phyloP scores from a whole-genome alignment of 495 filamentous ascomycete genomes.

The Penicillium antarcticum region DNA sequence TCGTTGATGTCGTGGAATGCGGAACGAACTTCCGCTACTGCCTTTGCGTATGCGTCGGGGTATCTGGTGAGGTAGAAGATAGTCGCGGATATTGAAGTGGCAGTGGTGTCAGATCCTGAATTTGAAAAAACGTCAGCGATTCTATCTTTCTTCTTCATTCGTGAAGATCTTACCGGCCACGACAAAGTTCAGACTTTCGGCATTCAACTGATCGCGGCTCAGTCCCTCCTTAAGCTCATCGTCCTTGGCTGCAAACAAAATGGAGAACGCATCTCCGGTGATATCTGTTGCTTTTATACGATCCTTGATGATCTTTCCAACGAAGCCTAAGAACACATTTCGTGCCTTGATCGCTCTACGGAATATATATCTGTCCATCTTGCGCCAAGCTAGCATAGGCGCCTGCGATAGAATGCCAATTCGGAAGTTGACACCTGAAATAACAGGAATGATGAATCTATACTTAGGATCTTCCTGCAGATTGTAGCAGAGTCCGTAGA shows the following conservation, averaged over 20 bases:
- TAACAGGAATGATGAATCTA: constrained; percentile 12
- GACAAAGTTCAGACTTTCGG: constrained; percentile 51
- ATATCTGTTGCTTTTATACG: constrained; percentile 13
- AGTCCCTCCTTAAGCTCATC: constrained; percentile 57
- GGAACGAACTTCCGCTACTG: constrained; percentile 38
- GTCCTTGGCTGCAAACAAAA: constrained; percentile 57
- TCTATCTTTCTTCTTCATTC: too few relatives aligned
- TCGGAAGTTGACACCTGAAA: constrained; percentile 15
- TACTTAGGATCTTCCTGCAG: constrained; percentile 2
- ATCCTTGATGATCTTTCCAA: constrained; percentile 49
- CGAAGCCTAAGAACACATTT: constrained; percentile 15
- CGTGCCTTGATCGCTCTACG: constrained; percentile 3
- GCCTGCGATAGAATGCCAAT: background rate
- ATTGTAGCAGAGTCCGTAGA: constrained; percentile 12
- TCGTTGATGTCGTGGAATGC: constrained; percentile 36
- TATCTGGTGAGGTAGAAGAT: constrained; percentile 52
- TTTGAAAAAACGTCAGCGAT: too few relatives aligned
- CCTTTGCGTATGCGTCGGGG: constrained; percentile 23
- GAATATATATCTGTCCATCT: constrained; percentile 2
- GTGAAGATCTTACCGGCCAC: constrained; percentile 22
- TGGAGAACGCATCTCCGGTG: constrained; percentile 58
- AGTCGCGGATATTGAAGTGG: constrained; percentile 27
- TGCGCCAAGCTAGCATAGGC: background rate
- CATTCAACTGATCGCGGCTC: constrained; percentile 53
- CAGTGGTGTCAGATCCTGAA: constrained; percentile 13